Base-by-base conservation (phyloP, 2,329 filamentous ascomycete species). In the Alternaria dauci region DNA sequence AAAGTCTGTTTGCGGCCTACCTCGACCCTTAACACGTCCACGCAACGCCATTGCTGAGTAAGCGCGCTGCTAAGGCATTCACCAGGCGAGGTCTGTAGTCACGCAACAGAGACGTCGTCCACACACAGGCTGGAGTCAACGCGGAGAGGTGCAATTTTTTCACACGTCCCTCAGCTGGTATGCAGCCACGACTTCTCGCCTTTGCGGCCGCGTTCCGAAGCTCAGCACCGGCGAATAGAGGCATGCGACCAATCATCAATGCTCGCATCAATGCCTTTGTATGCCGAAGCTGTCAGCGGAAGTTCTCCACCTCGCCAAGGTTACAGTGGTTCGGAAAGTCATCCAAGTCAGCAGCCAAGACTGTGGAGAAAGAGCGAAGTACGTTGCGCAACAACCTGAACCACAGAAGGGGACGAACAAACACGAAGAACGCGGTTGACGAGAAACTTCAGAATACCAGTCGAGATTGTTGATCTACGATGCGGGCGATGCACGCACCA, bases 401-500 rank as follows among this genome's bases (percentile, higher is more conserved):
- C 0, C 2, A n/a, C 16, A 25, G 18, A 6, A 20, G 30, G 11
- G 2, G 46, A 25, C 4, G 1, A 25, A 8, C 25, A 23, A 4
- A 20, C 3, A 9, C 9, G 9, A 14, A 4, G 5, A 11, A 5
- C 6, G 18, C 6, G 12, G 12, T 25, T 57, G 64, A 46, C 65
- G 25, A 14, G 23, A 3, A 8, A 5, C 0, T 28, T 62, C 63
- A 69, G 64, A 75, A 72, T 70, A 73, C 69, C 48, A 66, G 48
- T 61, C 68, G 55, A 57, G 63, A 14, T 62, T 79, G 7, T 55
- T 75, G 44, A 78, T 79, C 26, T 79, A 79, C 55, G 70, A 78
- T 65, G 76, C 77, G 8, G 77, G 77, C 32, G 73, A 76, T 23
- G 70, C 72, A 11, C 75, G 76, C 38, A 76, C 74, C 8, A 68